Conservation (phyloP, 2,329 filamentous ascomycete genomes). For the Claviceps sp. region DNA sequence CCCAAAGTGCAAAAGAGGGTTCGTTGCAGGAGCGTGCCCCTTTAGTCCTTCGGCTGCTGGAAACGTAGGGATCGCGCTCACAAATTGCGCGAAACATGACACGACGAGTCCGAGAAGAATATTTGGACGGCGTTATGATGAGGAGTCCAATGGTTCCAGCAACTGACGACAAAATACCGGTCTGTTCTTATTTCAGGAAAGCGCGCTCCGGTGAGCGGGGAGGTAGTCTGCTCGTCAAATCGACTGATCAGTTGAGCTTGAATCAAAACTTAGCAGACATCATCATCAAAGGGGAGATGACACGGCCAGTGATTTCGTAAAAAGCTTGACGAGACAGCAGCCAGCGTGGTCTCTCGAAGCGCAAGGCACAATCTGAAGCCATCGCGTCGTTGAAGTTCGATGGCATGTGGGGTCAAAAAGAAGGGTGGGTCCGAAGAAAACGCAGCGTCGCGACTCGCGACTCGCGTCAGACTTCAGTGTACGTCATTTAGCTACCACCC, state of each 20-base stretch:
- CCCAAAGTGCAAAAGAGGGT: conserved; percentile 1
- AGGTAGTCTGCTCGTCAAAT: no score
- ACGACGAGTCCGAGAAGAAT: background rate
- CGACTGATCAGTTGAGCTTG: background rate
- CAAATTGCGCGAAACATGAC: background rate
- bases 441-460: no score
- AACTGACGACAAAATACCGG: background rate
- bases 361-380: background rate
- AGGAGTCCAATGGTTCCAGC: no score
- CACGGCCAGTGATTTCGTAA: background rate
- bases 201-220: background rate
- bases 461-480: no score
- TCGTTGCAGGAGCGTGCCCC: conserved; percentile 3
- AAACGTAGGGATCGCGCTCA: background rate
- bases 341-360: background rate
- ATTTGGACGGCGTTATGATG: background rate
- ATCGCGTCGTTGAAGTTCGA: background rate
- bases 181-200: background rate
- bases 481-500: no score
- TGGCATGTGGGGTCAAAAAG: background rate
- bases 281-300: background rate
- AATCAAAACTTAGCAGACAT: background rate
- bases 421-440: no score
- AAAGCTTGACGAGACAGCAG: conserved; percentile 1
- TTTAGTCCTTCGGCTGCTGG: background rate